Evolutionary conservation across 1,284 basidiomycete species (phyloP), one percentile per base, ranked within the genome.

Genomic region (Porphyrellus sp.): DNA sequence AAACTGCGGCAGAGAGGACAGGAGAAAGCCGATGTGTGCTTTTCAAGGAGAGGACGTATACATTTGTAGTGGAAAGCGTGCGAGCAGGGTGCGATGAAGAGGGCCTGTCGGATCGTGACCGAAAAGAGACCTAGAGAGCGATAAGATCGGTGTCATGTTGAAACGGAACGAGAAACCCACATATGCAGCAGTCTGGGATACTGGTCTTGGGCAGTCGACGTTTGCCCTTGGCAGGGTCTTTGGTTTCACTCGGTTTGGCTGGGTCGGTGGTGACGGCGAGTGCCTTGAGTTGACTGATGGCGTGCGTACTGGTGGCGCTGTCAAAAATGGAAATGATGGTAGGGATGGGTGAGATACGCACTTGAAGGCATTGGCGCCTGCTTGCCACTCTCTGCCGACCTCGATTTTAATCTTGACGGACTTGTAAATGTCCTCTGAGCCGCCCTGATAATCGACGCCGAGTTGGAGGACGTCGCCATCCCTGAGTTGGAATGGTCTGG

Each of bases 51-150:
- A 0, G 94, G 95, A 0, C 93, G 84, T 59, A 99, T 96, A 72
- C 97, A 99, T 72, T 98, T 98, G 82, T 91, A 98, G 73, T 98
- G 96, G 77, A 97, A 98, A 0, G 95, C 88, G 72, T 98, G 96
- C 7, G 93, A 96, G 70, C 93, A 95, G 0, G 93, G 93, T 28
- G 95, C 94, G 67, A 99, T 96, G 75, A 99, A 99, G 24, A 99
- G 81, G 0, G 94, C 91, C 72, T 99, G 96, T 58, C 89, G 92
- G 61, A 98, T 95, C 0, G 91, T 91, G 5, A 99, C 94, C 5
- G 86, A 79, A 74, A 97, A 98, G 18, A 99, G 78, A 68, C 89
- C 89, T 91, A 56, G 5, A 13, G 2, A 31, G 5, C 6, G 24
- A 21, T n/a, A 27, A 8, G 20, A 12, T 11, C 6, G 12, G 20